These are phyloP conservation scores for Chenopodium formosanum DNA, from an alignment of 148 eudicot genomes.

Conservation along the genomic window DNA sequence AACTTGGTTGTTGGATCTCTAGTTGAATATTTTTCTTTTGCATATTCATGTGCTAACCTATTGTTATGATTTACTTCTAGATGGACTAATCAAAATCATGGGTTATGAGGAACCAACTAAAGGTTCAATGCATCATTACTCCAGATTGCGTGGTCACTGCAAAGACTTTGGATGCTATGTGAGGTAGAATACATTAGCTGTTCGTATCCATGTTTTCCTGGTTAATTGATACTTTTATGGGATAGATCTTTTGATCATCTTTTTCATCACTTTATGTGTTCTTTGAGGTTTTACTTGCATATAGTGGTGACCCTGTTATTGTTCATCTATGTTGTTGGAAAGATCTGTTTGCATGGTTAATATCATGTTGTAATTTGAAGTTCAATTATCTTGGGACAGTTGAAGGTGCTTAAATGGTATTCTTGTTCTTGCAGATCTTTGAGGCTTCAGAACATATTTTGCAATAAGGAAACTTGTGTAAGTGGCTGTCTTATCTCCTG, in stretches of 20 bases:
- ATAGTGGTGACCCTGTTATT: not conserved
- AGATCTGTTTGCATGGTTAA: not conserved
- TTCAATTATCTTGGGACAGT: constrained; percentile 6
- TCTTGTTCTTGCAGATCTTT: constrained; percentile 52
- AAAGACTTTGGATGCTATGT: constrained; percentile 58
- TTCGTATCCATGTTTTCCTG: not conserved
- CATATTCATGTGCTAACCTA: constrained; percentile 12
- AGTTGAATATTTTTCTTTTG: not conserved
- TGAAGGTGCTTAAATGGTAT: constrained; percentile 9
- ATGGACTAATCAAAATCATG: constrained; percentile 38
- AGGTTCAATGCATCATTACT: constrained; percentile 34
- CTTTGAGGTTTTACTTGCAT: not conserved
- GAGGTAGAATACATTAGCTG: constrained; percentile 40
- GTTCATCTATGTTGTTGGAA: not conserved
- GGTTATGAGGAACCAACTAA: constrained; percentile 38
- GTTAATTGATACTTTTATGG: not conserved
- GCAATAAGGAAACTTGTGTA: constrained; percentile 68
- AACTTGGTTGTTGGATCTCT: constrained; percentile 1
- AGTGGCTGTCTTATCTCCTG: constrained; percentile 32
- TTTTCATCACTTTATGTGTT: not conserved
- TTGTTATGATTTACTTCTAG: constrained; percentile 34
- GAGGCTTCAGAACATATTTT: constrained; percentile 77
- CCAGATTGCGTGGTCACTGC: constrained; percentile 60
- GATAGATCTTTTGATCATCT: not conserved
- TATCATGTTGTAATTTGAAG: not conserved